phyloP scores from a whole-genome alignment of 768 basidiomycete species.

The Kwoniella europaea region DNA sequence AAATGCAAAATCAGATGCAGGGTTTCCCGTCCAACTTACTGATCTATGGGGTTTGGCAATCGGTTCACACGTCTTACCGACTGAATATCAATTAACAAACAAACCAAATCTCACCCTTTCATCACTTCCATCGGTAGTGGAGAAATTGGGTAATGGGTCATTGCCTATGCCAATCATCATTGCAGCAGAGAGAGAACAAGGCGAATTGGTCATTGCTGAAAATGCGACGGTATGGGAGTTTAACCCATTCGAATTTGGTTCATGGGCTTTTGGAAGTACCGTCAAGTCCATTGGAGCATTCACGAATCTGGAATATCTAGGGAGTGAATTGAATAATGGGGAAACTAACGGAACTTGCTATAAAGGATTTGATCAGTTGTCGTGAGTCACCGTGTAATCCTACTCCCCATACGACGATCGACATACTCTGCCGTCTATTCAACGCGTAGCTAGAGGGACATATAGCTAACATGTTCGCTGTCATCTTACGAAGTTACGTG shows the following conservation, averaged over 20 bases:
- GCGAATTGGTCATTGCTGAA: slow-evolving; percentile 50
- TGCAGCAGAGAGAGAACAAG: slow-evolving; percentile 55
- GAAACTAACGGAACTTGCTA: slow-evolving; percentile 68
- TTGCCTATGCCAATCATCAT: slow-evolving; percentile 58
- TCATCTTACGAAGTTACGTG: slow-evolving; percentile 62
- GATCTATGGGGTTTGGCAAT: slow-evolving; percentile 58
- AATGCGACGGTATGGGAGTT: slow-evolving; percentile 58
- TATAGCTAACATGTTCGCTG: not conserved
- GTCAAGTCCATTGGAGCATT: slow-evolving; percentile 69
- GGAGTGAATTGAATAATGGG: slow-evolving; percentile 70
- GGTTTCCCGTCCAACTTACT: slow-evolving; percentile 54
- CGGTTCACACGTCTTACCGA: slow-evolving; percentile 53
- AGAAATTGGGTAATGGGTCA: slow-evolving; percentile 33
- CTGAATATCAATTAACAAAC: slow-evolving; percentile 47
- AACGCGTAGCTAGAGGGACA: no score
- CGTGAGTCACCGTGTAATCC: slow-evolving; percentile 46
- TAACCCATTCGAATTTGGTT: slow-evolving; percentile 55
- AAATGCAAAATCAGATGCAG: slow-evolving; percentile 44
- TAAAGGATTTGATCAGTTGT: slow-evolving; percentile 71
- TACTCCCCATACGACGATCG: no score
- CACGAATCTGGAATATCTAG: slow-evolving; percentile 63
- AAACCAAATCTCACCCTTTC: slow-evolving; percentile 55
- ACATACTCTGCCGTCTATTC: no score
- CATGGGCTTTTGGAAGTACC: slow-evolving; percentile 52
- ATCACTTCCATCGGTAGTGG: slow-evolving; percentile 35